Base-by-base conservation (phyloP, 225 moss, liverwort and hornwort species). In the Rhytidiadelphus loreus region DNA sequence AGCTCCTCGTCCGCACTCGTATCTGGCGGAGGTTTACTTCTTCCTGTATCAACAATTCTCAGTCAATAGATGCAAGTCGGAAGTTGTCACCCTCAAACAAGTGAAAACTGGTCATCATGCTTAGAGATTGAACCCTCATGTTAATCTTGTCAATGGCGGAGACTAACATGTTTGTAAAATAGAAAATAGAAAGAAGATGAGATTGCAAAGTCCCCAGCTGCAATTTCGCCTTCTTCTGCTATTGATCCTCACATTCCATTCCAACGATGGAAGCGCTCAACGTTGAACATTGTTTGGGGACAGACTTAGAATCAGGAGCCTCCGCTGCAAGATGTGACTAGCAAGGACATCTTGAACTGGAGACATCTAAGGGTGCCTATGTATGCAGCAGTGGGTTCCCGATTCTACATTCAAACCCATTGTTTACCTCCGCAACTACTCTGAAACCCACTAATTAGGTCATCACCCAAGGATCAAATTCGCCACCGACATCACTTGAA, bases 1-100 rank as follows among this genome's bases (percentile, higher is more conserved):
- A 94, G 81, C 60, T 93, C 92, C 90, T 93, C 94, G 68, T 94
- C 93, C 24, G 86, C 88, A 86, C 93, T 91, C 52, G 86, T 89
- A 57, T 92, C 92, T 29, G 90, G 90, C 41, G 90, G 72, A 89
- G 90, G 89, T 44, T 85, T 80, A 9, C 55, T 82, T 44, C 70
- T 85, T 80, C 90, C 94, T 94, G 90, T 63, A 70, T 16, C 16
- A 30, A 57, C 83, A 83, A 83, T 23, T 33, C 46, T 81, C 61
- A 48, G 26, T 83, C 26, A 83, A 11, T 26, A 83, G n/a, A 62
- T 52, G 65, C 35, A 84, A 79, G 37, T 32, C 24, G 59, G 71
- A 84, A 69, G 17, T 53, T 26, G 73, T 20, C 29, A 50, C n/a
- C 52, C 60, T 33, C 15, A 48, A 39, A 23, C 52, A 37, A 63